These are phyloP conservation scores for Perkinsus marinus DNA, from an alignment of 169 alveolate genomes.

Conservation along the genomic window DNA sequence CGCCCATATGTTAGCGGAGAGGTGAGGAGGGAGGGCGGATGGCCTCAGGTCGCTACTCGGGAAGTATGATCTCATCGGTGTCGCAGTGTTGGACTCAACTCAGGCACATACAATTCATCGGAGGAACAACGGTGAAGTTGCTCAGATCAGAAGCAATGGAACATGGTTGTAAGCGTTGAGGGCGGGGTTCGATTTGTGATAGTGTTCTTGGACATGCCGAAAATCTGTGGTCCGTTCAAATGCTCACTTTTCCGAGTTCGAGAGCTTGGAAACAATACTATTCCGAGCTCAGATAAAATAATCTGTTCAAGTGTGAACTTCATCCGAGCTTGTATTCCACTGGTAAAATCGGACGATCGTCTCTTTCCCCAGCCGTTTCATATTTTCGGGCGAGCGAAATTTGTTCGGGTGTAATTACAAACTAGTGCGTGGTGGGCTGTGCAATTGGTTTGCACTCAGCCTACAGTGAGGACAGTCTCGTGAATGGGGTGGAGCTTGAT, in stretches of 20 bases:
- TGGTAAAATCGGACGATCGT: no score
- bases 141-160: neutral
- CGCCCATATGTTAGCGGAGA: conserved; percentile 3
- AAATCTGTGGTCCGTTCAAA: neutral
- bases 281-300: no score
- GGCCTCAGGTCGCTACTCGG: neutral
- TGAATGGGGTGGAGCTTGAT: conserved; percentile 21
- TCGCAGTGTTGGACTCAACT: neutral
- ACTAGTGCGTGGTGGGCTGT: no score
- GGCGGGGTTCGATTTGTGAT: neutral
- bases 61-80: no score
- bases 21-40: conserved; percentile 5
- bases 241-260: no score
- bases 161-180: neutral
- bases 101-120: neutral
- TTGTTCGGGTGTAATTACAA: neutral
- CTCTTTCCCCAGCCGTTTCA: neutral
- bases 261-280: no score
- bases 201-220: neutral
- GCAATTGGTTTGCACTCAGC: no score
- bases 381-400: neutral
- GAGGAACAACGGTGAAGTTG: neutral
- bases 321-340: no score
- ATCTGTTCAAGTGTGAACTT: no score
- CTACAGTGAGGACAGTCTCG: neutral